Conservation (phyloP, 352 stramenopile genomes). For the Aphanomyces astaci region DNA sequence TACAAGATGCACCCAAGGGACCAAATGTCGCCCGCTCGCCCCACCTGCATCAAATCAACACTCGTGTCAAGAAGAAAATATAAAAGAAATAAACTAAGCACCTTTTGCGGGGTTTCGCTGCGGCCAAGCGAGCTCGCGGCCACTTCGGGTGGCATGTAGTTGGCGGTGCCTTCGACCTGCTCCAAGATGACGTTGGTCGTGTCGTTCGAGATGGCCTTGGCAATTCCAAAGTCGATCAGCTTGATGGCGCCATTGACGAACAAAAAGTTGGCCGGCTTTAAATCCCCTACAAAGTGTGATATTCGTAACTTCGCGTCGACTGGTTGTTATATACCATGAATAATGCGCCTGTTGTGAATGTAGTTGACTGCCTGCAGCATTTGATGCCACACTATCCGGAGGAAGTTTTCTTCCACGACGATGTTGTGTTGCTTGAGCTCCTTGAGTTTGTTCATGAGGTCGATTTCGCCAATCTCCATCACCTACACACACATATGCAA, state of each 20-base stretch:
- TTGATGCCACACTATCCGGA: slow-evolving; percentile 97
- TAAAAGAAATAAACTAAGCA: no score
- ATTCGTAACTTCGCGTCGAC: neutral
- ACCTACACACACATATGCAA: slow-evolving; percentile 43
- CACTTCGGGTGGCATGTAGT: slow-evolving; percentile 95
- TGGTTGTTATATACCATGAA: slow-evolving; percentile 61
- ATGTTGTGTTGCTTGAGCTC: slow-evolving; percentile 48
- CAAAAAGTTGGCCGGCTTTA: slow-evolving; percentile 96
- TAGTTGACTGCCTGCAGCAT: slow-evolving; percentile 97
- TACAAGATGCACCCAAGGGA: slow-evolving; percentile 97
- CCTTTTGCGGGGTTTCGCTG: slow-evolving; percentile 35
- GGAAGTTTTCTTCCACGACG: slow-evolving; percentile 93
- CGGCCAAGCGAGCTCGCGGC: slow-evolving; percentile 61
- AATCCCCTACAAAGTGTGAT: slow-evolving; percentile 51
- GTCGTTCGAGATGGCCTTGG: slow-evolving; percentile 95
- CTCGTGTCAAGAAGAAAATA: no score
- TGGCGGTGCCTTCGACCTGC: slow-evolving; percentile 93
- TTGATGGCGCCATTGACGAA: slow-evolving; percentile 95
- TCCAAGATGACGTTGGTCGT: slow-evolving; percentile 96
- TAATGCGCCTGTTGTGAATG: slow-evolving; percentile 95
- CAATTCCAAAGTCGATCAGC: slow-evolving; percentile 98
- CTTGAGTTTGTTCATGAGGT: slow-evolving; percentile 90
- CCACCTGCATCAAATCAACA: slow-evolving; percentile 44
- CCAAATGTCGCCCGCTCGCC: slow-evolving; percentile 92
- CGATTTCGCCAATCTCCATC: slow-evolving; percentile 97